Base-by-base conservation (phyloP, 768 basidiomycete species). In the Kwoniella dejecticola region DNA sequence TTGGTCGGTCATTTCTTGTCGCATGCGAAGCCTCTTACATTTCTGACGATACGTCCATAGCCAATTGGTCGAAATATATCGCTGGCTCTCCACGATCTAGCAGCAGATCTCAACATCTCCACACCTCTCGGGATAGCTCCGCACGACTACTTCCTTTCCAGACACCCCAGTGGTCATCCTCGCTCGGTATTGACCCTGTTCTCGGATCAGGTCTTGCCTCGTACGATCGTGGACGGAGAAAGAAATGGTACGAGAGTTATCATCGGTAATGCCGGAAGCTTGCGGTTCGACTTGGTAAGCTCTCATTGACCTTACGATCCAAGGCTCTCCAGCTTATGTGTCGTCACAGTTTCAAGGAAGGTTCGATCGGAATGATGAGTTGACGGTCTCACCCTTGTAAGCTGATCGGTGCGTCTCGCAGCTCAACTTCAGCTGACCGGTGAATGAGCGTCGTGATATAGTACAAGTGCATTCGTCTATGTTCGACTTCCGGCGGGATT, bases 351-450 rank as follows among this genome's bases (percentile, higher is more conserved):
- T 75, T 42, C 64, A 71, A 62, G 90, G 90, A 1, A 70, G 85
- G 2, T 91, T 92, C 79, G 88, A 87, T 29, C 85, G 85, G 75
- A 89, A 91, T 74, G 89, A 92, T 75, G 87, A 90, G 67, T 82
- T 91, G 45, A 88, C 88, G 0, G 84, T 84, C 1, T 86, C 84
- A 5, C 89, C 90, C 0, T 92, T 88, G 75, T 74, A 46, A 41
- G 72, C 61, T 10, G 17, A 41, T n/a, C n/a, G n/a, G n/a, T n/a
- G n/a, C n/a, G n/a, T n/a, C n/a, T n/a, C n/a, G n/a, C n/a, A n/a
- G n/a, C n/a, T n/a, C n/a, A n/a, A n/a, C n/a, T n/a, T n/a, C n/a
- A n/a, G n/a, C n/a, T n/a, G n/a, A n/a, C n/a, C n/a, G n/a, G n/a
- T n/a, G n/a, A n/a, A n/a, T n/a, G n/a, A n/a, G n/a, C n/a, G n/a